Base-by-base conservation (phyloP, 495 filamentous ascomycete species). In the Podospora pseudopauciseta region DNA sequence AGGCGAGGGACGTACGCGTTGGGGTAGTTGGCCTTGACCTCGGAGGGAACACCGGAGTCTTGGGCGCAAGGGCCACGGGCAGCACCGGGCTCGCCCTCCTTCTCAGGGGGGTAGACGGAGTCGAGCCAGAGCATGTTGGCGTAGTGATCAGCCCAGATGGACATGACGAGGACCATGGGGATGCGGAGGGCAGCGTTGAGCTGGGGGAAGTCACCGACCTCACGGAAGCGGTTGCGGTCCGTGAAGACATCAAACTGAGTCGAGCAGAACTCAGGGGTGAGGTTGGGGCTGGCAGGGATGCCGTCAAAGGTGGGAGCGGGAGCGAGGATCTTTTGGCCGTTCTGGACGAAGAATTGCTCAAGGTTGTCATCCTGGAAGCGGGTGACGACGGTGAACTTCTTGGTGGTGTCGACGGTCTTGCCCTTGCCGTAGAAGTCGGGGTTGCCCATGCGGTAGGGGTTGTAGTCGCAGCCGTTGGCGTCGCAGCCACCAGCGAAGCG, bases 111-210 rank as follows among this genome's bases (percentile, higher is more conserved):
- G 82, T 91, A 92, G 78, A 77, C 83, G 71, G 87, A 88, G 81
- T 94, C 91, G 71, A 95, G 88, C 92, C 92, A 94, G 68, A 90
- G 84, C 92, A 94, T 94, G 81, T 91, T 86, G 78, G 86, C 81
- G 73, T 85, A 82, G 82, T 93, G 86, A 77, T 93, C 91, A 74
- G 91, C 90, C 91, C 91, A 92, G 74, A 93, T 79, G 72, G 85
- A 88, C 85, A 94, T 85, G 74, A 91, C 89, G 18, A 93, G 84
- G 54, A 91, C 91, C 89, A 92, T 89, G 65, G 87, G 88, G 4
- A 83, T 64, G 7, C 71, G 71, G n/a, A 91, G 73, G 11, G 83
- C 87, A 4, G 77, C 67, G 66, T 88, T 83, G 79, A 92, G 86
- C 54, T 77, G 73, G 6, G 68, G 68, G 68, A 90, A 80, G 65